Base-by-base conservation (phyloP, 1,284 basidiomycete genomes). In the Pseudozyma flocculosa region DNA sequence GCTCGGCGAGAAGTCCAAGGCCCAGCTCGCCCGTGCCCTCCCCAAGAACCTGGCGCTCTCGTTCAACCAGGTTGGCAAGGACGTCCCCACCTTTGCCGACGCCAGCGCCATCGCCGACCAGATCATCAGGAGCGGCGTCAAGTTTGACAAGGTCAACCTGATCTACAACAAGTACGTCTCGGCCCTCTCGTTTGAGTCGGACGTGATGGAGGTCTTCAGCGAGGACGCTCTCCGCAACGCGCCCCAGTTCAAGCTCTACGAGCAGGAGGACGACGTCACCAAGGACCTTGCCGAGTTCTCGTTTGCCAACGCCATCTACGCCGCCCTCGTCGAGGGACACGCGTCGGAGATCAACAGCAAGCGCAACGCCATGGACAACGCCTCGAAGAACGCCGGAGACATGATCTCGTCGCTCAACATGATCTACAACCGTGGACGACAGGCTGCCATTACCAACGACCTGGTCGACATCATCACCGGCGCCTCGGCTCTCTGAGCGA, bases 351-450 rank as follows among this genome's bases (percentile, higher is more conserved):
- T 88, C 79, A 88, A 87, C 75, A 76, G 55, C 40, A 76, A 68
- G 70, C 89, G 94, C 72, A 97, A 95, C 75, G 94, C 95, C 78
- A 99, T 99, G 94, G 94, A 98, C 86, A 98, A 94, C 78, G 95
- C 94, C 47, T 94, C 93, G 68, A 98, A 83, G 87, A 98, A 98
- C 81, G 95, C 94, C 54, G 84, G 82, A 47, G 75, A 74, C 66
- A 79, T 80, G 77, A 79, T 78, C 56, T 65, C 61, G 21, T 63
- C 54, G 43, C 63, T 78, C 40, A 68, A 75, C 61, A 74, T 78
- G 74, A 51, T 75, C 38, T 79, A 94, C 86, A 97, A 97, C 82
- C 90, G 94, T 86, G 93, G 92, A 84, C 92, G 94, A 80, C 94
- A 98, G 84, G 94, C 93, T 68, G 87, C 91, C 73, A 98, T 97